phyloP scores from a whole-genome alignment of 148 eudicot species.

The Pharnaceum exiguum region DNA sequence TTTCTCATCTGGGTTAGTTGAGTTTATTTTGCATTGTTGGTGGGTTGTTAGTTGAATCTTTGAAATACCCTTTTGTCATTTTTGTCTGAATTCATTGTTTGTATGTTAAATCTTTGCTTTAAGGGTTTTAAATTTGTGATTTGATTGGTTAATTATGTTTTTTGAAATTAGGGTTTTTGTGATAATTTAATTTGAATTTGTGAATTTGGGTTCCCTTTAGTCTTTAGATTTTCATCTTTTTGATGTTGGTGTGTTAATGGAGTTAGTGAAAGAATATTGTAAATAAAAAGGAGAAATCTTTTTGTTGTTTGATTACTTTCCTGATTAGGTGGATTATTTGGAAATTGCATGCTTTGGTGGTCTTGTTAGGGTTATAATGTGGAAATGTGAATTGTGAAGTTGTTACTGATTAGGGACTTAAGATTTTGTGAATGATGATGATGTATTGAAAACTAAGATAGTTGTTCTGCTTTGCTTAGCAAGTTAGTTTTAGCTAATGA shows the following conservation, averaged over 20 bases:
- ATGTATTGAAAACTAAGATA: too few relatives aligned
- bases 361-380: neutral
- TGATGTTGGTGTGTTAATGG: neutral
- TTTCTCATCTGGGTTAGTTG: too few relatives aligned
- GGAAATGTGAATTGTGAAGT: neutral
- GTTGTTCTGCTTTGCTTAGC: too few relatives aligned
- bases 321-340: neutral
- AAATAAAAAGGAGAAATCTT: slow-evolving; percentile 2
- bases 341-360: neutral
- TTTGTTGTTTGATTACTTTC: slow-evolving; percentile 1
- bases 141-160: neutral
- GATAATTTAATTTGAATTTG: slow-evolving; percentile 2
- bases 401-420: too few relatives aligned
- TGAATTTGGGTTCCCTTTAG: neutral
- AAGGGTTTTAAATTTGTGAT: neutral
- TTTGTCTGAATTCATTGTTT: neutral
- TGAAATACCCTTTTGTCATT: neutral
- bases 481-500: too few relatives aligned
- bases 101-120: neutral
- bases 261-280: slow-evolving; percentile 4
- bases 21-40: neutral
- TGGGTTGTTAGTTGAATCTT: slow-evolving; percentile 3
- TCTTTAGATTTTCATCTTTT: neutral
- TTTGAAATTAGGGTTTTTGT: slow-evolving; percentile 27
- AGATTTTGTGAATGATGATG: too few relatives aligned